These are phyloP conservation scores for Pisolithus thermaeus DNA, from an alignment of 1,284 basidiomycete genomes.

Conservation along the genomic window DNA sequence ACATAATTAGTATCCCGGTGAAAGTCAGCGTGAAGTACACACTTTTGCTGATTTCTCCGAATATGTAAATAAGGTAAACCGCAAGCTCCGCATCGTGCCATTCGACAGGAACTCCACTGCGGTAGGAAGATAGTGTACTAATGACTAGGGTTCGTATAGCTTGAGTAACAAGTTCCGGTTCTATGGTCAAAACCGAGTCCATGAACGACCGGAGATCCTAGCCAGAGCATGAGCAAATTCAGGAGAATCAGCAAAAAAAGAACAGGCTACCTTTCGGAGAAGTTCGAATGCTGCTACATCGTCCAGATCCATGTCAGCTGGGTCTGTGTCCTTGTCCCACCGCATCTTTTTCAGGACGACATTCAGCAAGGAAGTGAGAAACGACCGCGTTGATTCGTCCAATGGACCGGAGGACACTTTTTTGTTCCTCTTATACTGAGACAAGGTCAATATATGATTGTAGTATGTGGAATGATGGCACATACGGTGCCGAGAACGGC, in stretches of 20 bases:
- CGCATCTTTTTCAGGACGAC: constrained; percentile 86
- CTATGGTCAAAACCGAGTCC: constrained; percentile 78
- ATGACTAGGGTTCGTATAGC: constrained; percentile 69
- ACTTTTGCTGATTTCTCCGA: constrained; percentile 89
- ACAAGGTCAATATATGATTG: constrained; percentile 7
- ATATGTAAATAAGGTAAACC: constrained; percentile 88
- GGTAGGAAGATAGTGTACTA: constrained; percentile 65
- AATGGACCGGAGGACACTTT: constrained; percentile 64
- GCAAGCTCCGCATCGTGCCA: constrained; percentile 97
- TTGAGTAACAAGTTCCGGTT: constrained; percentile 73
- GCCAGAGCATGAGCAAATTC: constrained; percentile 5
- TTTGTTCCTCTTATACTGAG: constrained; percentile 73
- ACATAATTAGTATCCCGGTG: constrained; percentile 1
- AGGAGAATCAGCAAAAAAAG: constrained; percentile 1
- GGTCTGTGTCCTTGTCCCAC: constrained; percentile 84
- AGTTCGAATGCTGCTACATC: constrained; percentile 82
- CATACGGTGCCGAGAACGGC: constrained; percentile 70
- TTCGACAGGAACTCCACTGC: constrained; percentile 53
- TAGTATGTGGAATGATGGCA: constrained; percentile 12
- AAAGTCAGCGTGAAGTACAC: constrained; percentile 14
- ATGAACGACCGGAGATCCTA: constrained; percentile 79
- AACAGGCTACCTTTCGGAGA: constrained; percentile 66
- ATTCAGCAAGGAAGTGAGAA: constrained; percentile 76
- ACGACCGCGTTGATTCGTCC: constrained; percentile 70
- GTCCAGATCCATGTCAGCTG: constrained; percentile 84